Evolutionary conservation across 768 basidiomycete species (phyloP).

Genomic region (Amanita rimosa): DNA sequence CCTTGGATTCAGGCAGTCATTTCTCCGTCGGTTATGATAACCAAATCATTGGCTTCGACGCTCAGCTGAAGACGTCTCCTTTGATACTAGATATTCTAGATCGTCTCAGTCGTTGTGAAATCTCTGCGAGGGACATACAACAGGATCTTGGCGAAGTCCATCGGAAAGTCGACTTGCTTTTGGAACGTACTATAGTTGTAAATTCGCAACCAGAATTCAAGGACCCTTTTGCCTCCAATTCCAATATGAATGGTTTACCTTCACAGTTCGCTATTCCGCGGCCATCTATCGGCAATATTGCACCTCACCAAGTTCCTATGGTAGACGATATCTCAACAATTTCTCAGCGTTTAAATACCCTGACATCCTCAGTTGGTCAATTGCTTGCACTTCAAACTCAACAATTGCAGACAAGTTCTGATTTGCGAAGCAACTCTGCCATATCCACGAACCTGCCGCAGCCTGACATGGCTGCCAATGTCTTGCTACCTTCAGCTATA

Average conservation of each 20-base stretch:
- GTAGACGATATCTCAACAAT: constrained; percentile 67
- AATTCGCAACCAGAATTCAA: constrained; percentile 63
- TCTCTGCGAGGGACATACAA: constrained; percentile 59
- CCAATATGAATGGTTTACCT: constrained; percentile 23
- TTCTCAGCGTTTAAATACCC: constrained; percentile 64
- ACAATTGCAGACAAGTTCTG: constrained; percentile 39
- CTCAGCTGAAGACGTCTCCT: constrained; percentile 67
- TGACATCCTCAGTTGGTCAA: constrained; percentile 80
- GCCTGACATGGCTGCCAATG: constrained; percentile 36
- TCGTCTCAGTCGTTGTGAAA: constrained; percentile 63
- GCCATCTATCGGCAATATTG: constrained; percentile 56
- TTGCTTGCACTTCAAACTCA: constrained; percentile 75
- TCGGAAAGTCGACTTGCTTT: constrained; percentile 65
- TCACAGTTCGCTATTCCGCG: constrained; percentile 34
- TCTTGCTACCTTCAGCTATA: constrained; percentile 28
- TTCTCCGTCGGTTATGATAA: constrained; percentile 38
- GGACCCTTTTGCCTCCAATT: constrained; percentile 58
- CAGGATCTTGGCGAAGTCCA: constrained; percentile 64
- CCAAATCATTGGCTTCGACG: constrained; percentile 43
- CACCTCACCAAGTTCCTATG: constrained; percentile 59
- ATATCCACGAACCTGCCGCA: constrained; percentile 28
- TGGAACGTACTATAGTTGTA: constrained; percentile 50
- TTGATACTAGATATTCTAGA: constrained; percentile 68
- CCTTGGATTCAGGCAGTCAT: constrained; percentile 64
- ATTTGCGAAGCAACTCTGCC: constrained; percentile 28